phyloP scores from a whole-genome alignment of 352 stramenopile genomes.

The Phytophthora tentaculata region DNA sequence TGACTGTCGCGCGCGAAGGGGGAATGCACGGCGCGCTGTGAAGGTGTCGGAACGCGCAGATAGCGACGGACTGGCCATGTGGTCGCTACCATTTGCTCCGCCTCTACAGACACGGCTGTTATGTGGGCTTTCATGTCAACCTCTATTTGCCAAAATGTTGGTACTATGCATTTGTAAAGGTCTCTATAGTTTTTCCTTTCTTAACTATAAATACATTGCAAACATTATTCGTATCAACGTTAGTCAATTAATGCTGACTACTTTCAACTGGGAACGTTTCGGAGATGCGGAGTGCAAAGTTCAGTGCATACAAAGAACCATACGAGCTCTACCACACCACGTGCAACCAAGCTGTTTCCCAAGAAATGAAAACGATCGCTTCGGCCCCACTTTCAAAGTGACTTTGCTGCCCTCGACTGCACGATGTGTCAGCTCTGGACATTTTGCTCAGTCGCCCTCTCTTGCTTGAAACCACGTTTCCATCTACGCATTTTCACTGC shows the following conservation, averaged over 20 bases:
- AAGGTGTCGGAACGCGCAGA: conserved; percentile 14
- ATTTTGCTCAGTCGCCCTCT: not conserved
- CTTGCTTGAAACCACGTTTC: not conserved
- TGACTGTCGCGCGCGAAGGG: conserved; percentile 24
- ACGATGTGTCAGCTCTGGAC: not conserved
- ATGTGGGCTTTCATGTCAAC: conserved; percentile 8
- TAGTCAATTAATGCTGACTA: conserved; percentile 1
- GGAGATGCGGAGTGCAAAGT: conserved; percentile 15
- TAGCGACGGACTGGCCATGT: conserved; percentile 28
- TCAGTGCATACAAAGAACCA: conserved; percentile 12
- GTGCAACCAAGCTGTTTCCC: conserved; percentile 17
- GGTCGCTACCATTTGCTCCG: conserved; percentile 25
- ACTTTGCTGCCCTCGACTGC: conserved; percentile 1
- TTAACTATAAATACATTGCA: no score
- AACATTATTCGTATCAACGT: conserved; percentile 6
- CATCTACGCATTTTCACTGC: not conserved
- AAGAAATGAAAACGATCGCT: conserved; percentile 18
- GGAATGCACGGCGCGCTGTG: conserved; percentile 15
- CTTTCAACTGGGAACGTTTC: conserved; percentile 4
- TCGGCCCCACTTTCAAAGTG: not conserved
- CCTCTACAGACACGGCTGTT: conserved; percentile 35
- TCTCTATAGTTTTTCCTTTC: no score
- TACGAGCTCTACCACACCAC: not conserved
- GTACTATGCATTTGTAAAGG: no score
- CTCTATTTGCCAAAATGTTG: not conserved